These are phyloP conservation scores for Ogataea trehalophila DNA, from an alignment of 805 yeast genomes.

Conservation along the genomic window DNA sequence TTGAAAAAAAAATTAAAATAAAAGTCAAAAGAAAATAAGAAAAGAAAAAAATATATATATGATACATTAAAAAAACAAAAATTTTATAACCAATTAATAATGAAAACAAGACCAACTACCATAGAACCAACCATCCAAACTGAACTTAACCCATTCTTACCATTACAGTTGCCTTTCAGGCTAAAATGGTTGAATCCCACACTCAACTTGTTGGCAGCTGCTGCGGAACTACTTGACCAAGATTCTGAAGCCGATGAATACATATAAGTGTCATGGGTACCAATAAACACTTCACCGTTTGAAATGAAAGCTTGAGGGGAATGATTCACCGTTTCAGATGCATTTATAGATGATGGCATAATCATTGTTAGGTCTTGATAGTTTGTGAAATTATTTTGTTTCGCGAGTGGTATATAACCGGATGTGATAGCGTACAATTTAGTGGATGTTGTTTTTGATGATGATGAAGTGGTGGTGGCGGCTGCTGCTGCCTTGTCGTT, in stretches of 20 bases:
- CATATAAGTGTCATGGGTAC: slow-evolving; percentile 6
- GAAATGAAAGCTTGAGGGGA: slow-evolving; percentile 21
- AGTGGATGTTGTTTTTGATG: background rate
- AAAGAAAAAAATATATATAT: background rate
- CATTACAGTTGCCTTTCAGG: no score
- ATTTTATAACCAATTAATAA: background rate
- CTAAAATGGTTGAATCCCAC: background rate
- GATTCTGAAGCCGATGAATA: slow-evolving; percentile 5
- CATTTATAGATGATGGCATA: slow-evolving; percentile 12
- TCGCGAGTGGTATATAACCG: slow-evolving; percentile 31
- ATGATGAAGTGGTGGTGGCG: background rate
- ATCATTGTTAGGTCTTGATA: slow-evolving; percentile 25
- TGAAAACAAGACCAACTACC: background rate
- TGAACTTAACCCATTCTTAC: no score
- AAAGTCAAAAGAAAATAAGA: background rate
- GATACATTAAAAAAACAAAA: background rate
- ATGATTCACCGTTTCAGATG: slow-evolving; percentile 10
- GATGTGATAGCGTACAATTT: slow-evolving; percentile 20
- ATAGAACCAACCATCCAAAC: background rate
- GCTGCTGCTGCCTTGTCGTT: background rate
- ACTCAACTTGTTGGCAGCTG: background rate
- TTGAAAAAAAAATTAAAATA: background rate
- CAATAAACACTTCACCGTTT: slow-evolving; percentile 26
- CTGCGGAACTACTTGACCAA: slow-evolving; percentile 3
- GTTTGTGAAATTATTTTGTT: slow-evolving; percentile 18